Evolutionary conservation across 768 basidiomycete species (phyloP).

Genomic region (Chalciporus piperatus): DNA sequence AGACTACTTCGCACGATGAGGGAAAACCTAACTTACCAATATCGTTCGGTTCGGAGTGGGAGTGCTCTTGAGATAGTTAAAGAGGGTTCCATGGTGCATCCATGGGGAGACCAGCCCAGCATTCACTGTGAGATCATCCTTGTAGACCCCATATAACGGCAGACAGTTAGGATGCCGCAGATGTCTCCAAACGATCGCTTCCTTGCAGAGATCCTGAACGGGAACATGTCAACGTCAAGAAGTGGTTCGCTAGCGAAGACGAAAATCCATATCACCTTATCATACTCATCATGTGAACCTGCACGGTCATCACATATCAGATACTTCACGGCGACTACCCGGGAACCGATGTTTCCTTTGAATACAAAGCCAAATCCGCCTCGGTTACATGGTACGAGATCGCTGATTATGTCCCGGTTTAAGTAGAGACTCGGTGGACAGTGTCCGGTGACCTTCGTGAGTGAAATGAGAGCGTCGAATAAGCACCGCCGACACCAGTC

Average conservation of each 20-base stretch:
- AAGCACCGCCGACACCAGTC: conserved; percentile 17
- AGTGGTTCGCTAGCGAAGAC: background rate
- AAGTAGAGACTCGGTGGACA: conserved; percentile 20
- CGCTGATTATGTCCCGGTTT: conserved; percentile 3
- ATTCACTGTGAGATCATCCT: conserved; percentile 13
- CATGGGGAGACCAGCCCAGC: conserved; percentile 37
- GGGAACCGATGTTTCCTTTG: conserved; percentile 15
- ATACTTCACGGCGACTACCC: conserved; percentile 30
- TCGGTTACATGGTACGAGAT: background rate
- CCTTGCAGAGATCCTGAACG: conserved; percentile 26
- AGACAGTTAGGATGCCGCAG: conserved; percentile 35
- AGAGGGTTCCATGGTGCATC: conserved; percentile 36
- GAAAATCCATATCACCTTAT: conserved; percentile 17
- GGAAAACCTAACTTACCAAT: conserved; percentile 28
- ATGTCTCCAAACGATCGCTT: conserved; percentile 35
- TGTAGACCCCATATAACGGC: conserved; percentile 34
- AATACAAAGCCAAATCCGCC: conserved; percentile 25
- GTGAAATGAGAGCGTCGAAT: conserved; percentile 15
- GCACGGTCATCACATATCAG: background rate
- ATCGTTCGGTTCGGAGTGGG: conserved; percentile 21
- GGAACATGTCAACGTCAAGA: background rate
- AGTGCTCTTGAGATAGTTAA: conserved; percentile 26
- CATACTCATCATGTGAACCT: too few species aligned
- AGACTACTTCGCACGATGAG: background rate
- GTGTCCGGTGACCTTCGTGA: conserved; percentile 18